Conservation (phyloP, 495 filamentous ascomycete genomes). For the Penicillium coffeae region DNA sequence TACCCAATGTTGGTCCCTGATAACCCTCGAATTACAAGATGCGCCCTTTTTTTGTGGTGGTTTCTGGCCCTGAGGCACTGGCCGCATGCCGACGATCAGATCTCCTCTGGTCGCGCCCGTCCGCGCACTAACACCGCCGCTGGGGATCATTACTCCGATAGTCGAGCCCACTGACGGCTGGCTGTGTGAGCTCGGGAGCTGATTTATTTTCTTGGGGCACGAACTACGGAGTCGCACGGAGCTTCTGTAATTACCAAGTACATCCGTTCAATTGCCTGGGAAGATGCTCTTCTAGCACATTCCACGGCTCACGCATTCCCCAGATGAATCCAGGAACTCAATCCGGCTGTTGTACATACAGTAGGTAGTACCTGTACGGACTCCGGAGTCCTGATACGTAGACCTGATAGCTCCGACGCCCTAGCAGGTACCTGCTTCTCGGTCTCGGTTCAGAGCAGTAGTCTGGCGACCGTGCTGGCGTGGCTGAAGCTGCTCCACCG, state of each 20-base stretch:
- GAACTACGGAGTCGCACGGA: not conserved
- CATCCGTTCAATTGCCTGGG: not conserved
- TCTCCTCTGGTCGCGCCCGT: constrained; percentile 20
- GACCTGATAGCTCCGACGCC: not conserved
- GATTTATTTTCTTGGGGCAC: constrained; percentile 3
- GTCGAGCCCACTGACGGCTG: no score
- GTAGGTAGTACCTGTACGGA: no score
- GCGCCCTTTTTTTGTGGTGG: not conserved
- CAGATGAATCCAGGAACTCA: not conserved
- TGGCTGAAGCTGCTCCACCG: not conserved
- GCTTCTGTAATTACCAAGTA: no score
- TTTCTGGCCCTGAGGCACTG: not conserved
- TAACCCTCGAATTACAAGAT: not conserved
- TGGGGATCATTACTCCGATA: constrained; percentile 24
- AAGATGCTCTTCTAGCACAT: not conserved
- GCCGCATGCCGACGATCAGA: constrained; percentile 15
- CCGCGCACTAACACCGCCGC: constrained; percentile 16
- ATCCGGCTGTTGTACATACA: no score
- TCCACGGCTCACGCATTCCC: not conserved
- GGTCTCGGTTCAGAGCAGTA: not conserved
- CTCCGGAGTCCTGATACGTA: no score
- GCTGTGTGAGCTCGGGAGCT: not conserved
- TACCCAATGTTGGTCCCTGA: no score
- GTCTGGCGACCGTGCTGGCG: not conserved
- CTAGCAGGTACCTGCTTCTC: not conserved